These are phyloP conservation scores for Butyriboletus loyo DNA, from an alignment of 768 basidiomycete genomes.

Conservation along the genomic window DNA sequence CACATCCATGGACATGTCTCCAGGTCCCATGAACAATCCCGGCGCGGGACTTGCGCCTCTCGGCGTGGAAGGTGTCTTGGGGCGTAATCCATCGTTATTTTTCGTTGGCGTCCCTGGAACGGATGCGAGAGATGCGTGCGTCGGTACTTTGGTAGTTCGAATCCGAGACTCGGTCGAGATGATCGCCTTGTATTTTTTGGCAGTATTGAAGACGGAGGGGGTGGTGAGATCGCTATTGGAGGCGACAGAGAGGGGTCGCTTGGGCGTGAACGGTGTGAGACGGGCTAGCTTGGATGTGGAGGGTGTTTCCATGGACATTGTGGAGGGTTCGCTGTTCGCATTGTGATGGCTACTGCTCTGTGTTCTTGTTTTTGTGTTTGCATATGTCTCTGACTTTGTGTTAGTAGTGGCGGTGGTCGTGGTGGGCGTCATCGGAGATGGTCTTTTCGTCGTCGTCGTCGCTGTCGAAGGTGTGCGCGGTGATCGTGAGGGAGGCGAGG, in stretches of 20 bases:
- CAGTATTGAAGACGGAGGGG: conserved; percentile 38
- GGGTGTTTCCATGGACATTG: conserved; percentile 15
- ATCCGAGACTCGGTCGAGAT: conserved; percentile 46
- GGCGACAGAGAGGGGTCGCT: conserved; percentile 42
- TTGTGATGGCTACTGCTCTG: neutral
- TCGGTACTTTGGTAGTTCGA: conserved; percentile 30
- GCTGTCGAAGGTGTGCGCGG: neutral
- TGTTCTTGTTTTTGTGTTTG: neutral
- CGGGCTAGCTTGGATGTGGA: conserved; percentile 39
- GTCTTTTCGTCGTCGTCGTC: conserved; percentile 1
- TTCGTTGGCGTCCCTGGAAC: conserved; percentile 57
- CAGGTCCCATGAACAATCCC: conserved; percentile 40
- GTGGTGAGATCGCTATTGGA: conserved; percentile 36
- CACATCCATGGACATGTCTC: conserved; percentile 66
- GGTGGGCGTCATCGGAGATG: neutral
- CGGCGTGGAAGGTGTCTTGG: conserved; percentile 55
- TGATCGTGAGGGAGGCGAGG: neutral
- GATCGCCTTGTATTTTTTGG: conserved; percentile 68
- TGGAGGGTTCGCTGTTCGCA: neutral
- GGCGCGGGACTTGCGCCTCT: conserved; percentile 47
- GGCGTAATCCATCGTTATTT: conserved; percentile 37
- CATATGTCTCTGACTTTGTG: neutral
- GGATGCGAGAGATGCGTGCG: conserved; percentile 35
- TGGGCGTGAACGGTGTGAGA: conserved; percentile 53
- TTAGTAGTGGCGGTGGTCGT: neutral